These are phyloP conservation scores for Periglandula ipomoeae DNA, from an alignment of 2,329 filamentous ascomycete species.

Conservation along the genomic window DNA sequence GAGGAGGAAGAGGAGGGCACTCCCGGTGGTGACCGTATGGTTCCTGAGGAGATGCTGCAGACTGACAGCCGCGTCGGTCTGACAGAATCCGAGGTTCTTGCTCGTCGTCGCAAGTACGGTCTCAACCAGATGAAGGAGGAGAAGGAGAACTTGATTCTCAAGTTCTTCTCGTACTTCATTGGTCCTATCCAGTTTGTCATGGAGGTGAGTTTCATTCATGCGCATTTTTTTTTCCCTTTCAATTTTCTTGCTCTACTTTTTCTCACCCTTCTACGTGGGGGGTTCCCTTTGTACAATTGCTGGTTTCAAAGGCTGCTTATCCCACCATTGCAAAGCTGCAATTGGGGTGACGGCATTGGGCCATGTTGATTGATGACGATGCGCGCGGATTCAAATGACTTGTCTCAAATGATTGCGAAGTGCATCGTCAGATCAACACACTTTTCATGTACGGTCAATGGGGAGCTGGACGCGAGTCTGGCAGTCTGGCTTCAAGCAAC, in stretches of 20 bases:
- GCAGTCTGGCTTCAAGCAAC: background rate
- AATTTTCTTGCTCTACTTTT: background rate
- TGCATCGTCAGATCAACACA: too few relatives aligned
- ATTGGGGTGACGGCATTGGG: background rate
- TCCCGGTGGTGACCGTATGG: slow-evolving; percentile 46
- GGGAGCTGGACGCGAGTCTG: background rate
- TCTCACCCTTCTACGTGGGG: background rate
- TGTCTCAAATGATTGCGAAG: background rate
- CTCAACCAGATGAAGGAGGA: slow-evolving; percentile 88
- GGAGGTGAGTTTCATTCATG: slow-evolving; percentile 51
- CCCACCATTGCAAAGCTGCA: background rate
- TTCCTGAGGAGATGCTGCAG: slow-evolving; percentile 68
- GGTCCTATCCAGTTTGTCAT: slow-evolving; percentile 92
- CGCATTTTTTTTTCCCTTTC: background rate
- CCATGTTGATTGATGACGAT: background rate
- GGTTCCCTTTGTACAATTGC: too few relatives aligned
- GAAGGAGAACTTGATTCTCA: slow-evolving; percentile 75
- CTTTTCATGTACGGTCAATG: background rate
- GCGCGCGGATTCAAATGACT: background rate
- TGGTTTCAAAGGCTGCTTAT: background rate
- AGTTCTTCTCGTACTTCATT: slow-evolving; percentile 76
- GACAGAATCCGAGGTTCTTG: slow-evolving; percentile 57
- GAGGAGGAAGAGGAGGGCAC: slow-evolving; percentile 45
- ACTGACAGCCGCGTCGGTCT: slow-evolving; percentile 68
- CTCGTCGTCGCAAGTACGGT: slow-evolving; percentile 62